phyloP scores from a whole-genome alignment of 2,329 filamentous ascomycete genomes.

The Knufia fluminis region DNA sequence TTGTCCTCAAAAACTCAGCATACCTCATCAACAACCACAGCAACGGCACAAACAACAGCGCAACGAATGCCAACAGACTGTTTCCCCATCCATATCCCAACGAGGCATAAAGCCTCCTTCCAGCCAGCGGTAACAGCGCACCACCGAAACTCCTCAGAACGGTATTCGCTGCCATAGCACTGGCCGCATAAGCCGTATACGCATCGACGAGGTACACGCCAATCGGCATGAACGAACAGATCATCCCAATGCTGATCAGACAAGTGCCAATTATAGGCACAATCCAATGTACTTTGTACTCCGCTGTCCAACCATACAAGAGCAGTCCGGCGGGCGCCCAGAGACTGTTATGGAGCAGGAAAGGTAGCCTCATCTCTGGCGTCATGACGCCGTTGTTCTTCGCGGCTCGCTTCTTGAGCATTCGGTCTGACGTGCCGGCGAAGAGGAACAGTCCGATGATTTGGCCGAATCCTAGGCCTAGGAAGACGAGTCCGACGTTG shows the following conservation, averaged over 20 bases:
- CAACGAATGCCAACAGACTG: conserved; percentile 62
- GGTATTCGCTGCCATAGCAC: conserved; percentile 74
- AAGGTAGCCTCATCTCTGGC: conserved; percentile 67
- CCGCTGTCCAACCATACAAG: conserved; percentile 63
- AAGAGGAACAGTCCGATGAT: conserved; percentile 78
- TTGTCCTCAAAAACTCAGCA: conserved; percentile 29
- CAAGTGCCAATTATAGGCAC: conserved; percentile 64
- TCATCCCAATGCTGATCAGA: conserved; percentile 69
- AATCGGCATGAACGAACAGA: conserved; percentile 72
- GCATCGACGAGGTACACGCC: conserved; percentile 72
- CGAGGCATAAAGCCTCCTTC: conserved; percentile 66
- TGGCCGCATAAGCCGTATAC: conserved; percentile 76
- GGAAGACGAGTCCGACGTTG: conserved; percentile 46
- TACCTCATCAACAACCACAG: conserved; percentile 30
- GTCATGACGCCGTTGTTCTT: conserved; percentile 28
- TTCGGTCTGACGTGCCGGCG: conserved; percentile 48
- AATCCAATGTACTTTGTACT: conserved; percentile 27
- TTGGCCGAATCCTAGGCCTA: conserved; percentile 51
- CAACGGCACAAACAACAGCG: conserved; percentile 52
- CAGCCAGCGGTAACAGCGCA: conserved; percentile 67
- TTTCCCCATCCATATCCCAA: conserved; percentile 70
- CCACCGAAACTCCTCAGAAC: conserved; percentile 86
- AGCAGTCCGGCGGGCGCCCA: conserved; percentile 59
- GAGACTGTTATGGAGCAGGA: conserved; percentile 73
- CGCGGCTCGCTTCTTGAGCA: conserved; percentile 53